Conservation (phyloP, 495 filamentous ascomycete genomes). For the Penicillium nucicola region DNA sequence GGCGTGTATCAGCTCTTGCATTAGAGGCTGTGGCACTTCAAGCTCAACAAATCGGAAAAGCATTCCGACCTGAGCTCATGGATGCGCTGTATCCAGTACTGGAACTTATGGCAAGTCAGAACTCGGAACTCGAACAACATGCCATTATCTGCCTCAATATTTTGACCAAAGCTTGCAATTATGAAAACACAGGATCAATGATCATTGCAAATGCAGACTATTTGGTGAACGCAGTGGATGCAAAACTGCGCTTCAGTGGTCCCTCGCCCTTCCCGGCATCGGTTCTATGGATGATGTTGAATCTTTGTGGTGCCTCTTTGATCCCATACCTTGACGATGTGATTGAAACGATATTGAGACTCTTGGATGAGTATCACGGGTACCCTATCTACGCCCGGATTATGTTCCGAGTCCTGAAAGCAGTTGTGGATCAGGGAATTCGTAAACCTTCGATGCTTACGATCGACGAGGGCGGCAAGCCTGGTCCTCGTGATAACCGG, state of each 20-base stretch:
- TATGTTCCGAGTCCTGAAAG: slow-evolving; percentile 76
- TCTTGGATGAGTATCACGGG: slow-evolving; percentile 89
- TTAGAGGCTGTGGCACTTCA: slow-evolving; percentile 72
- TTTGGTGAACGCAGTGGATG: slow-evolving; percentile 85
- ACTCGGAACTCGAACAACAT: slow-evolving; percentile 68
- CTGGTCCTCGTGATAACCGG: slow-evolving; percentile 28
- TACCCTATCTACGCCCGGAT: slow-evolving; percentile 83
- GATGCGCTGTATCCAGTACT: slow-evolving; percentile 89
- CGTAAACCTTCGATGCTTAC: slow-evolving; percentile 57
- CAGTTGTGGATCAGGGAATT: slow-evolving; percentile 77
- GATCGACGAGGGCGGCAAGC: slow-evolving; percentile 38
- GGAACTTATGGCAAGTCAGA: slow-evolving; percentile 75
- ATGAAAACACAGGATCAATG: slow-evolving; percentile 68
- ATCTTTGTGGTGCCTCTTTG: slow-evolving; percentile 73
- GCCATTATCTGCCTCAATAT: slow-evolving; percentile 81
- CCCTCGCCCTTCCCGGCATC: slow-evolving; percentile 87
- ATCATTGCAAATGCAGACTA: slow-evolving; percentile 95
- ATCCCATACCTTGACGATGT: slow-evolving; percentile 91
- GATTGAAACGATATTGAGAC: slow-evolving; percentile 82
- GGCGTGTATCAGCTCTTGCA: slow-evolving; percentile 67
- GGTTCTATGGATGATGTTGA: slow-evolving; percentile 93
- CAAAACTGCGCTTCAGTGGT: slow-evolving; percentile 88
- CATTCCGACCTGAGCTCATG: slow-evolving; percentile 81
- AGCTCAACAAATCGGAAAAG: slow-evolving; percentile 59
- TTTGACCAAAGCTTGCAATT: slow-evolving; percentile 72